Percentiles rank a stretch among this genome's conserved stretches.
Conservation (phyloP, 1,139 yeast genomes). For the Kluyveromyces marxianus region DNA sequence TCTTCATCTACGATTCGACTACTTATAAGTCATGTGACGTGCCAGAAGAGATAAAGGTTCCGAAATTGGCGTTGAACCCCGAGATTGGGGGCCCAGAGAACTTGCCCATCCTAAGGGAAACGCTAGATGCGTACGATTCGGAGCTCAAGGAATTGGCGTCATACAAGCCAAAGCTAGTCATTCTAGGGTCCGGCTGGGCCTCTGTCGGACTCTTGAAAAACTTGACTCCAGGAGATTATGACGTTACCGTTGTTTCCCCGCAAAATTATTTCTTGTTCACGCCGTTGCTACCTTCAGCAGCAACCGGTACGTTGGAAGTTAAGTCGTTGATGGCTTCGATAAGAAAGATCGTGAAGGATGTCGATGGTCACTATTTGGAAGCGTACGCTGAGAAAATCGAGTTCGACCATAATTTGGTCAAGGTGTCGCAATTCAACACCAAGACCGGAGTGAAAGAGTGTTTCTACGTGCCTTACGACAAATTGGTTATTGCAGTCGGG, state of each 20-base stretch:
- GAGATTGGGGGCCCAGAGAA: conserved; percentile 61
- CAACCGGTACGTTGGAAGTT: conserved; percentile 49
- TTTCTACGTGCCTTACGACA: conserved; percentile 58
- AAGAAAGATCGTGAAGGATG: conserved; percentile 40
- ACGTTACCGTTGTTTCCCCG: conserved; percentile 54
- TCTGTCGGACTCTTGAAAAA: conserved; percentile 41
- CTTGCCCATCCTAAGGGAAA: conserved; percentile 46
- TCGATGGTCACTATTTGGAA: conserved; percentile 50
- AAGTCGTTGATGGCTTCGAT: conserved; percentile 53
- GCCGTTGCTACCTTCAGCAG: conserved; percentile 53
- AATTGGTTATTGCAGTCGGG: conserved; percentile 56
- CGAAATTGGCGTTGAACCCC: conserved; percentile 45
- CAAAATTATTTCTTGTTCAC: conserved; percentile 54
- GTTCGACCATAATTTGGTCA: conserved; percentile 44
- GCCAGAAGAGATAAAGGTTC: conserved; percentile 36
- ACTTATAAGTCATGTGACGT: conserved; percentile 40
- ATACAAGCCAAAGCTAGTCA: conserved; percentile 45
- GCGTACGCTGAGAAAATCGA: conserved; percentile 49
- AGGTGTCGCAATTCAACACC: conserved; percentile 39
- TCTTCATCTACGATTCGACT: conserved; percentile 56
- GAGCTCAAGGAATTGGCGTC: conserved; percentile 35
- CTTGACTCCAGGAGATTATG: conserved; percentile 42
- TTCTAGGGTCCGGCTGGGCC: conserved; percentile 61
- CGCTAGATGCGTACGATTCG: conserved; percentile 47
- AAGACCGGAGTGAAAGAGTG: conserved; percentile 32